Base-by-base conservation (phyloP, 2,329 filamentous ascomycete genomes). In the Magnaporthales sp. region DNA sequence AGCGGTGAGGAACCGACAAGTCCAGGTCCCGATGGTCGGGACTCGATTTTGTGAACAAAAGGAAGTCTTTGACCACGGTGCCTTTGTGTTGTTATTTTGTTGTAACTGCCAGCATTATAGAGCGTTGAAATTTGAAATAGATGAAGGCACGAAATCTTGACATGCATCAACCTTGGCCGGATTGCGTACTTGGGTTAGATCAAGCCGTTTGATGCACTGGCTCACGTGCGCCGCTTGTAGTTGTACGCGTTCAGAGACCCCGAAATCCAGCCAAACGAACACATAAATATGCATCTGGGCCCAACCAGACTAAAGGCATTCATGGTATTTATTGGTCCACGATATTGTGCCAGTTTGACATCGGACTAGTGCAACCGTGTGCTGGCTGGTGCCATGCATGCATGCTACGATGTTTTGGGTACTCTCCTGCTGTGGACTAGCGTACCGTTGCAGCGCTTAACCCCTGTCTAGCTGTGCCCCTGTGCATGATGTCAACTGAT, bases 1-100 rank as follows among this genome's bases (percentile, higher is more conserved):
- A 27, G 32, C 15, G 38, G 61, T 10, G 77, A 75, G 29, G 78
- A 77, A 66, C 74, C 67, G n/a, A 64, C 67, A 15, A 74, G 72
- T 60, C 73, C 71, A 7, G 68, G 67, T 13, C 38, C 60, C 1
- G 67, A 67, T 1, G 15, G 54, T 54, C 11, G 66, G 38, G 56
- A n/a, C n/a, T 68, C 67, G 3, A 67, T 68, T 9, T 66, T 69
- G 26, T 68, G 38, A 46, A 46, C 2, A 13, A 46, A 19, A 38
- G 32, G 38, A 46, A 46, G n/a, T 19, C 19, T 46, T 46, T 13
- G n/a, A n/a, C 15, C 38, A 46, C n/a, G 15, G 38, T 46, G 15
- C n/a, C n/a, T 46, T 46, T 46, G 15, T 46, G 38, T 46, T n/a
- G 15, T 19, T 19, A 46, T 46, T 46, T 38, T 38, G 19, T 13